Evolutionary conservation across 495 filamentous ascomycete species (phyloP).

Genomic region (Daldinia childiae): DNA sequence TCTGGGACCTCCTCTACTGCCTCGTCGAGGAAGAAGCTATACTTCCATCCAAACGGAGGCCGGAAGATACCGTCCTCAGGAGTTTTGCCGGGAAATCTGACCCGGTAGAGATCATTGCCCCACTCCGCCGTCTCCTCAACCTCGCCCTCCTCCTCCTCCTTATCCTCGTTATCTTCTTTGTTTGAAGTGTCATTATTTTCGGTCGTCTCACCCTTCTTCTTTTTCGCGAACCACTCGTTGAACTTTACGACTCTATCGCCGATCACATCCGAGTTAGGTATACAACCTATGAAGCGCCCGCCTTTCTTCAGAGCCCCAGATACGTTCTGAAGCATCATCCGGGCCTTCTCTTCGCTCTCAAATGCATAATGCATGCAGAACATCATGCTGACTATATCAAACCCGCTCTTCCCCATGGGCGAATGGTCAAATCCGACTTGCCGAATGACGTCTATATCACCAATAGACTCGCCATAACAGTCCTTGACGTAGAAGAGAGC

Average conservation of each 20-base stretch:
- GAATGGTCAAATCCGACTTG: constrained; percentile 84
- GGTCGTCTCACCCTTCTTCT: constrained; percentile 55
- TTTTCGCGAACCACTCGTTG: constrained; percentile 63
- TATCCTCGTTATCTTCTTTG: constrained; percentile 55
- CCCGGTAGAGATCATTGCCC: constrained; percentile 92
- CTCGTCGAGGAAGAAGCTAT: constrained; percentile 93
- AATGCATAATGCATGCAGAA: constrained; percentile 99
- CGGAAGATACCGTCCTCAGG: constrained; percentile 86
- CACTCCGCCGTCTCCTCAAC: constrained; percentile 72
- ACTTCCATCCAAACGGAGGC: constrained; percentile 96
- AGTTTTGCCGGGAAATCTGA: constrained; percentile 82
- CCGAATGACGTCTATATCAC: constrained; percentile 76
- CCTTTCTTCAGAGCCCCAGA: constrained; percentile 89
- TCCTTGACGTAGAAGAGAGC: constrained; percentile 88
- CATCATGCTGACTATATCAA: constrained; percentile 98
- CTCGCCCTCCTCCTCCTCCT: constrained; percentile 64
- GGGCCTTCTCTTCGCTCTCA: constrained; percentile 86
- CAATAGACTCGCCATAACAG: constrained; percentile 84
- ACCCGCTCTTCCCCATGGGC: constrained; percentile 74
- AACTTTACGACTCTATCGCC: constrained; percentile 69
- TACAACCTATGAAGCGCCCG: constrained; percentile 90
- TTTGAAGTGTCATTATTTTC: constrained; percentile 31
- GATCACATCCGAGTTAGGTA: constrained; percentile 92
- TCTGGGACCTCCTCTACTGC: constrained; percentile 96
- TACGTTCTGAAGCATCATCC: constrained; percentile 93